Conservation (phyloP, 2,329 filamentous ascomycete species). For the Monilinia fructigena region DNA sequence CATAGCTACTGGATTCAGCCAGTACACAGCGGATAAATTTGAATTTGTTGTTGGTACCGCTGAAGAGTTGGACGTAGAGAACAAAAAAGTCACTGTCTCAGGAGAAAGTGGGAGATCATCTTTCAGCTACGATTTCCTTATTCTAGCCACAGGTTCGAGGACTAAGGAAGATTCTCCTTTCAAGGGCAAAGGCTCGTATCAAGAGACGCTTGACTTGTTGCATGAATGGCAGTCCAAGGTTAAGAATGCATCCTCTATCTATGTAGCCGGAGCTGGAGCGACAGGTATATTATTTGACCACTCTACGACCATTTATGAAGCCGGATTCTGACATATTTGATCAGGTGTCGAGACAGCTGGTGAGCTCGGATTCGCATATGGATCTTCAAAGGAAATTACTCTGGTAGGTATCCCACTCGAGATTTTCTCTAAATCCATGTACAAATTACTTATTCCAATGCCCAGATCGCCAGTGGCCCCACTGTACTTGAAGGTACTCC, state of each 20-base stretch:
- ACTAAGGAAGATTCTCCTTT: constrained; percentile 47
- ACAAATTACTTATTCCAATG: constrained; percentile 3
- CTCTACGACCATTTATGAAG: not conserved
- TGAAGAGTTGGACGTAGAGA: constrained; percentile 44
- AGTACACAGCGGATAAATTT: constrained; percentile 50
- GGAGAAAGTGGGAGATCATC: constrained; percentile 39
- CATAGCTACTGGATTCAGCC: constrained; percentile 46
- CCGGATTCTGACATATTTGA: not conserved
- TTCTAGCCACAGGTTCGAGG: constrained; percentile 54
- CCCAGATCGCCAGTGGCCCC: constrained; percentile 39
- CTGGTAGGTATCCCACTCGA: constrained; percentile 38
- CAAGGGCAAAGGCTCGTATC: constrained; percentile 48
- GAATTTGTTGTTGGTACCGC: constrained; percentile 54
- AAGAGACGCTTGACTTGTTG: constrained; percentile 32
- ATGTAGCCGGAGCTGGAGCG: constrained; percentile 38
- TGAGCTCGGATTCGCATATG: constrained; percentile 39
- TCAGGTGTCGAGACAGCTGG: constrained; percentile 38
- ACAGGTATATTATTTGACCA: constrained; percentile 29
- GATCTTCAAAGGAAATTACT: constrained; percentile 36
- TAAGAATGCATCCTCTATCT: constrained; percentile 34
- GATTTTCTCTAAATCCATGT: not conserved
- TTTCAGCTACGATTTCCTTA: constrained; percentile 50
- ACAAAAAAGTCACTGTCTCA: constrained; percentile 45
- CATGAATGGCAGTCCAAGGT: constrained; percentile 31
- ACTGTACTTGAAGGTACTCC: constrained; percentile 32